A percentile compares a stretch with the other conserved stretches of the same genome.
Conservation (phyloP, 148 eudicot species). For the Gaultheria prostrata region DNA sequence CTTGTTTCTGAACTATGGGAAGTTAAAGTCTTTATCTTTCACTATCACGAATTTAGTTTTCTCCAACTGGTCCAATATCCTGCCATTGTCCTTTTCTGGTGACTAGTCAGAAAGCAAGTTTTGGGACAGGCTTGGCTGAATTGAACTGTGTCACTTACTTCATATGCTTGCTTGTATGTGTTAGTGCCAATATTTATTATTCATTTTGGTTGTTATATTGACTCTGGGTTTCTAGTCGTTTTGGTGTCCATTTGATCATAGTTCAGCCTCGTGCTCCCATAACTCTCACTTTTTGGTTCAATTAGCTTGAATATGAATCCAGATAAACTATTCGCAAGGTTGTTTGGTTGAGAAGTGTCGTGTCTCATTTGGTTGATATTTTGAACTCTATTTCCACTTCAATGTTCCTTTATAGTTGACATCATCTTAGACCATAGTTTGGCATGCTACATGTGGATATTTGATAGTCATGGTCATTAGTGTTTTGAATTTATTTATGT, state of each 20-base stretch:
- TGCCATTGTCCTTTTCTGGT: no score
- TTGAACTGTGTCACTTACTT: neutral
- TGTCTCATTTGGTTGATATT: neutral
- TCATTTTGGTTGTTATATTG: neutral
- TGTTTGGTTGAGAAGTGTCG: neutral
- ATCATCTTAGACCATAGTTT: neutral
- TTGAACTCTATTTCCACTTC: conserved; percentile 7
- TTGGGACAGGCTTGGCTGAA: neutral
- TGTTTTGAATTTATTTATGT: neutral
- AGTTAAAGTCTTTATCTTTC: neutral
- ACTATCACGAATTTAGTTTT: neutral
- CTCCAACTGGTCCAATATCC: neutral
- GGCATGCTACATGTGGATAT: neutral
- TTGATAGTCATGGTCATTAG: neutral
- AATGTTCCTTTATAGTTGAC: neutral
- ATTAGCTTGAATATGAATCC: neutral
- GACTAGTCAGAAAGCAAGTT: neutral
- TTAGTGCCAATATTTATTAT: neutral
- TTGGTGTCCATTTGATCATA: neutral
- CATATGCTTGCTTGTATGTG: neutral
- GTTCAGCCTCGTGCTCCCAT: neutral
- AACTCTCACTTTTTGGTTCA: neutral
- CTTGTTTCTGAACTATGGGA: neutral
- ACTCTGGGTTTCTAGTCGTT: neutral
- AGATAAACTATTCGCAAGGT: neutral